Base-by-base conservation (phyloP, 495 filamentous ascomycete species). In the Physcia stellaris region DNA sequence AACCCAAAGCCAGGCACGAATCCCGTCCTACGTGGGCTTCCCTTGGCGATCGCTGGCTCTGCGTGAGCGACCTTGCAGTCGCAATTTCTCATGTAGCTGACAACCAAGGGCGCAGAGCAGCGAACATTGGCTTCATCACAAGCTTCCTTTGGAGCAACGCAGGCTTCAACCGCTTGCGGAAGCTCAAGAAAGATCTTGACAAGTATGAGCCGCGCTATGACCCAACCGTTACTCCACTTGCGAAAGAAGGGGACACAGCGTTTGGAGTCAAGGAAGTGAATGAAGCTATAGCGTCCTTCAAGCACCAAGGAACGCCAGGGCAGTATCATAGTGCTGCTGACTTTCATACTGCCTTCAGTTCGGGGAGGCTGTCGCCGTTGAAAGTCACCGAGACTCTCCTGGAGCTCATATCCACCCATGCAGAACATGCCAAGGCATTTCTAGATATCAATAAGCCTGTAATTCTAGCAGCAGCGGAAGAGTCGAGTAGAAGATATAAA, bases 161-260 rank as follows among this genome's bases (percentile, higher is more conserved):
- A 20, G 77, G 78, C 16, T 85, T 95, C 45, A 64, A 58, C 28
- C 49, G 59, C 19, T 65, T 86, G 21, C 73, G 71, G 35, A 50
- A 71, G 23, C 61, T 80, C 6, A 55, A 60, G 13, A 49, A 55
- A 3, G 64, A 69, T 17, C 65, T 94, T 11, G 59, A 74, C 5
- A 43, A 64, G 16, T 77, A 79, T 47, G 51, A 66, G 11, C 68
- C 77, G 12, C 70, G 80, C 42, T 86, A 73, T 51, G 84, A 90
- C 49, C 87, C 88, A n/a, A 80, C 82, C 23, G 86, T 94, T 17
- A 80, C 82, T 29, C 85, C 83, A 4, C 52, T 80, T 34, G 41
- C 52, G n/a, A 36, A 45, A 24, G 41, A 52, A 22, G 47, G 59
- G 3, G 42, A 52, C 16, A 37, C 67, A n/a, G n/a, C n/a, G 21